These are phyloP conservation scores for Malus orientalis DNA, from an alignment of 306 rosid genomes.

Conservation along the genomic window DNA sequence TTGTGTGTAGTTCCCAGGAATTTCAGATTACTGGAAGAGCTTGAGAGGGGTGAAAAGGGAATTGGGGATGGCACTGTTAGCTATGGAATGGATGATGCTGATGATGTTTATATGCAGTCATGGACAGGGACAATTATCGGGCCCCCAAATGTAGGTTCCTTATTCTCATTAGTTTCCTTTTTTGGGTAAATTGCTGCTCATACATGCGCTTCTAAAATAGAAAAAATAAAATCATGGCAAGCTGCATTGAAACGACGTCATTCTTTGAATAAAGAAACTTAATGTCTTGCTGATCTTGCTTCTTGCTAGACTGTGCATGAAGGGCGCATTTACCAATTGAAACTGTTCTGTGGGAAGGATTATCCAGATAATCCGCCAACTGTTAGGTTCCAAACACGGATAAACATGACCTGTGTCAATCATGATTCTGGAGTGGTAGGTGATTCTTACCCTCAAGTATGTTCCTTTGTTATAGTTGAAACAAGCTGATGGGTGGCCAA, in stretches of 20 bases:
- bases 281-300: slow-evolving; percentile 20
- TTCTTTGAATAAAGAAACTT: background rate
- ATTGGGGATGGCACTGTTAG: slow-evolving; percentile 99
- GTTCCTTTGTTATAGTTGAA: slow-evolving; percentile 8
- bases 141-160: slow-evolving; percentile 70
- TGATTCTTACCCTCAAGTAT: slow-evolving; percentile 4
- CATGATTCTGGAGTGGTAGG: slow-evolving; percentile 88
- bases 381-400: slow-evolving; percentile 85
- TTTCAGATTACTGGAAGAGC: slow-evolving; percentile 95
- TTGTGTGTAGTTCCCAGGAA: slow-evolving; percentile 73
- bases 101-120: slow-evolving; percentile 88
- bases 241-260: background rate
- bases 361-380: slow-evolving; percentile 92
- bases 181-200: background rate
- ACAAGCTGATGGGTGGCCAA: slow-evolving; percentile 22
- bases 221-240: background rate
- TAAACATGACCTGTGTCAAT: slow-evolving; percentile 90
- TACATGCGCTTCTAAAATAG: background rate
- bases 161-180: background rate
- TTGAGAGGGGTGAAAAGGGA: slow-evolving; percentile 98
- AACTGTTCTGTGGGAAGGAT: slow-evolving; percentile 83
- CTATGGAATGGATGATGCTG: slow-evolving; percentile 99
- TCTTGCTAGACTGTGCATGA: slow-evolving; percentile 82
- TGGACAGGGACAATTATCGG: slow-evolving; percentile 99
- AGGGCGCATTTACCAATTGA: slow-evolving; percentile 88